Base-by-base conservation (phyloP, 2,329 filamentous ascomycete genomes). In the Eutypella sp. region DNA sequence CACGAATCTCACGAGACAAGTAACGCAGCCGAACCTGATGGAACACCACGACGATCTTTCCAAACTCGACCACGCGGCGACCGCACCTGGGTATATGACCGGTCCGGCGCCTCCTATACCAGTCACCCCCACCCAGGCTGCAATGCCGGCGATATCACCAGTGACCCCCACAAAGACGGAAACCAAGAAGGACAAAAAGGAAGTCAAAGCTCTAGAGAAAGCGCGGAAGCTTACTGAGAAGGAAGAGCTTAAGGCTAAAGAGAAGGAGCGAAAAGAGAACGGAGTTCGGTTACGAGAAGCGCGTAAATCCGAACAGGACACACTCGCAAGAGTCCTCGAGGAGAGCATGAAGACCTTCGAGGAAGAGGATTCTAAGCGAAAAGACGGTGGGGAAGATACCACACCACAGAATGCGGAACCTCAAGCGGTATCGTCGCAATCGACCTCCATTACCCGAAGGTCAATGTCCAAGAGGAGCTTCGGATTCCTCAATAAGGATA, bases 391-490 rank as follows among this genome's bases (percentile, higher is more conserved):
- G 3, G 51, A 60, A 33, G 47, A 48, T 42, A 57, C 60, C 16
- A 45, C 20, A n/a, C 5, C 5, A 20, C 36, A 39, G 19, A 10
- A 13, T 19, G 15, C 36, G 15, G 36, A 5, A 39, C 7, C 22
- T 20, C n/a, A 19, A 13, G n/a, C 11, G n/a, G n/a, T 20, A 33
- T n/a, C 11, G 11, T 10, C 20, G 7, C 36, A 15, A 24, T 20
- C 36, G 19, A 5, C 36, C 11, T 15, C 18, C 11, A 15, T 9
- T 9, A 24, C 19, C 5, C 36, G 84, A 64, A 92, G 88, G 70
- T 90, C 87, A 52, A 78, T 95, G 71, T 80, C 87, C 41, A 81
- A 84, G 51, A 89, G 85, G 65, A 86, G 87, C 54, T 84, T 88
- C 58, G 79, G 77, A 25, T 86, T 87, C 59, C 68, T 84, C 31